Evolutionary conservation across 2,329 filamentous ascomycete species (phyloP).

Genomic region (Aspergillus calidoustus): DNA sequence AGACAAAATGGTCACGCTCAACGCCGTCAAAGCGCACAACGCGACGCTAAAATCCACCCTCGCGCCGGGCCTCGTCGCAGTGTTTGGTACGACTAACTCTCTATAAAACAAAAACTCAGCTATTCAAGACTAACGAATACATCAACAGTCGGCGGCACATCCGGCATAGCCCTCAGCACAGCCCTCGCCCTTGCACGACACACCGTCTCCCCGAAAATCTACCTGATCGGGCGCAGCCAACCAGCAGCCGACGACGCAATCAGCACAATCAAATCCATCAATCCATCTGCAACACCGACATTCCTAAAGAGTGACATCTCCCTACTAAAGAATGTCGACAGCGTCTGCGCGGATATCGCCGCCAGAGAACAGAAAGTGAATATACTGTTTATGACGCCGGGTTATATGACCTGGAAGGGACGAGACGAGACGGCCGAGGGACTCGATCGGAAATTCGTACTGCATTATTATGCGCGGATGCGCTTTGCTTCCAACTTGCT

Average conservation of each 20-base stretch:
- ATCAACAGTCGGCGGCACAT: constrained; percentile 52
- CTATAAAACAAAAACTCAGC: too few relatives aligned
- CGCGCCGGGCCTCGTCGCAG: constrained; percentile 6
- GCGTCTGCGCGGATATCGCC: constrained; percentile 36
- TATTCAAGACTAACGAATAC: too few relatives aligned
- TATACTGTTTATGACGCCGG: constrained; percentile 45
- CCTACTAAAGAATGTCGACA: constrained; percentile 40
- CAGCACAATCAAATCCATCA: constrained; percentile 38
- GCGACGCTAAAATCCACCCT: constrained; percentile 14
- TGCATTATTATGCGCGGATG: constrained; percentile 55
- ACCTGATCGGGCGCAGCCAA: constrained; percentile 54
- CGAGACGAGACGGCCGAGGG: constrained; percentile 50
- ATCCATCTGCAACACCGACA: constrained; percentile 28
- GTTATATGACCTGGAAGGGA: constrained; percentile 38
- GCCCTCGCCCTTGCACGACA: constrained; percentile 53
- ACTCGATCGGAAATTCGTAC: constrained; percentile 51
- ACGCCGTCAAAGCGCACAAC: constrained; percentile 25
- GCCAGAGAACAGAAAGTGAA: constrained; percentile 39
- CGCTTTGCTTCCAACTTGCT: constrained; percentile 49
- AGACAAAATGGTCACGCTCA: constrained; percentile 24
- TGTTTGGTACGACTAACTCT: constrained; percentile 6
- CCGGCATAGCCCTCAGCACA: constrained; percentile 56
- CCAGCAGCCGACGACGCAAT: constrained; percentile 49
- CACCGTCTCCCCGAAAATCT: constrained; percentile 51
- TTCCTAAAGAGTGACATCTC: constrained; percentile 43